Percentiles rank a stretch among this genome's conserved stretches.
phyloP scores from a whole-genome alignment of 495 filamentous ascomycete genomes.

The Saxophila tyrrhenica region DNA sequence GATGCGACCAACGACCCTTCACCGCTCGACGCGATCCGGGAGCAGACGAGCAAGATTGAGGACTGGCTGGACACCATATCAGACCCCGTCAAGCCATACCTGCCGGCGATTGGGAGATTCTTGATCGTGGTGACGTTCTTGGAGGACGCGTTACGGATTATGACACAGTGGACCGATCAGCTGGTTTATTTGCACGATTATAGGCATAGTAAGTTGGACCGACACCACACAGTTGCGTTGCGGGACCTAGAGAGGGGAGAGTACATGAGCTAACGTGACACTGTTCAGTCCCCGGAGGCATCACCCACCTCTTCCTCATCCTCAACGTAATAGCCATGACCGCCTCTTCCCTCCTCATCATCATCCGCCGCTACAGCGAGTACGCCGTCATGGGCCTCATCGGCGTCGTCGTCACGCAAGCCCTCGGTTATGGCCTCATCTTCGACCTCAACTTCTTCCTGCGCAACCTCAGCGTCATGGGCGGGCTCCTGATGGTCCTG shows the following conservation, averaged over 20 bases:
- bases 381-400: conserved; percentile 84
- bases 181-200: conserved; percentile 86
- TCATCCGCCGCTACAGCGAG: conserved; percentile 81
- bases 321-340: conserved; percentile 84
- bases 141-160: conserved; percentile 88
- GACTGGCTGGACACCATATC: conserved; percentile 80
- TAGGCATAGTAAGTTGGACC: conserved; percentile 63
- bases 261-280: conserved; percentile 4
- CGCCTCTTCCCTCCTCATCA: conserved; percentile 70
- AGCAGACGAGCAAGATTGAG: conserved; percentile 96
- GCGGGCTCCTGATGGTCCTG: conserved; percentile 91
- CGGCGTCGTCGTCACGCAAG: conserved; percentile 87
- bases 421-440: conserved; percentile 92
- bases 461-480: conserved; percentile 92
- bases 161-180: conserved; percentile 97
- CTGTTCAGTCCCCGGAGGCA: conserved; percentile 64
- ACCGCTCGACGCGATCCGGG: conserved; percentile 80
- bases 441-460: conserved; percentile 99
- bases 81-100: conserved; percentile 88
- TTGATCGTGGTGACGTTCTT: conserved; percentile 97
- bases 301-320: conserved; percentile 91
- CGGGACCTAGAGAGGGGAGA: conserved; percentile 10
- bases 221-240: conserved; percentile 3
- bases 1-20: conserved; percentile 62
- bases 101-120: conserved; percentile 91